Base-by-base conservation (phyloP, 352 stramenopile species). In the Phytopythium oedochilum region DNA sequence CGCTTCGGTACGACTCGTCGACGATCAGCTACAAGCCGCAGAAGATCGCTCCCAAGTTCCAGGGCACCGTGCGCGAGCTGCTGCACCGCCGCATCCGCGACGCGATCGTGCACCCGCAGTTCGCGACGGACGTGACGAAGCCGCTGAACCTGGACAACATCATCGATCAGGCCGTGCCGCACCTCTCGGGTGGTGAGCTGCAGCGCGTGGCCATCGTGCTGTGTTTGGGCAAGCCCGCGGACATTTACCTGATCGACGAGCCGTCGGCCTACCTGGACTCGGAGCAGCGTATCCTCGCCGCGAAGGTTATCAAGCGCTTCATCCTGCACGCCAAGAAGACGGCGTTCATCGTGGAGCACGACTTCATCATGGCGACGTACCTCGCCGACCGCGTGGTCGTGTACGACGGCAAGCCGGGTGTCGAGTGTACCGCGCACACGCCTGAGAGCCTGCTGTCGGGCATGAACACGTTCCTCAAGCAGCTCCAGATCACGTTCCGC, bases 301-400 rank as follows among this genome's bases (percentile, higher is more conserved):
- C 96, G 52, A 99, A 99, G 83, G 96, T 99, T 55, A 99, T 99
- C 72, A 99, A 99, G 83, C 92, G 97, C 35, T 99, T 99, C 71
- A 99, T 99, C 56, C 89, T 99, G 71, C 96, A 99, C 86, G 88
- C 95, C 29, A 99, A 99, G 85, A 99, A 99, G 75, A 99, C 97
- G 25, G 97, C 97, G 9, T 99, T 99, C 73, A 83, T 99, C 34
- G 97, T 99, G 17, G 97, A 99, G 82, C 97, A 99, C 83, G 97
- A 99, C 92, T 99, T 99, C 81, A 99, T 99, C 73, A 99, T 99
- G 97, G 97, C 97, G 43, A 99, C 97, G 26, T 99, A 99, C 79
- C 80, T 99, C 59, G 96, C 94, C 45, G 95, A 98, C 70, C 91
- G 96, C 44, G 96, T 98, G 15, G 92, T 98, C 54, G 94, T 98